Evolutionary conservation across 2,329 filamentous ascomycete genomes (phyloP).

Genomic region (Xylariales sp.): DNA sequence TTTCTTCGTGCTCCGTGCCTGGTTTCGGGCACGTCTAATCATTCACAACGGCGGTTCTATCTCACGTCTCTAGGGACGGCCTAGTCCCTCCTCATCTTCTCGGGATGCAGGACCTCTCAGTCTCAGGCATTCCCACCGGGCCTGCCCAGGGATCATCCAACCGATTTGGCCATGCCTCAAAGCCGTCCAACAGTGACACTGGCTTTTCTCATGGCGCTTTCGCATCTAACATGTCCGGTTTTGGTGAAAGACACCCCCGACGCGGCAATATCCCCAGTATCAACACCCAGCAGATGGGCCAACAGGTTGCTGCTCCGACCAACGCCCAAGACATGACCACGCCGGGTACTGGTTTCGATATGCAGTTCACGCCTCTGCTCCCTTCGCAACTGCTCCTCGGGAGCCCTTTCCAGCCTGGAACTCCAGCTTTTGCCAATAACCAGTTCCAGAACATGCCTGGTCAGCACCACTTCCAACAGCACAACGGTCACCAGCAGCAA

Average conservation of each 20-base stretch:
- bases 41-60: conserved; percentile 78
- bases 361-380: conserved; percentile 96
- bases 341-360: conserved; percentile 86
- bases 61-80: conserved; percentile 73
- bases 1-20: conserved; percentile 31
- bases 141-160: conserved; percentile 48
- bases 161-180: conserved; percentile 71
- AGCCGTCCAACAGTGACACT: conserved; percentile 77
- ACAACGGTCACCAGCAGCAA: conserved; percentile 33
- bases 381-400: conserved; percentile 92
- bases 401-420: conserved; percentile 94
- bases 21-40: conserved; percentile 50
- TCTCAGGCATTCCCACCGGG: conserved; percentile 54
- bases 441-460: conserved; percentile 83
- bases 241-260: conserved; percentile 81
- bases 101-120: conserved; percentile 85
- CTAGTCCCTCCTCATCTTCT: conserved; percentile 82
- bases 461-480: conserved; percentile 63
- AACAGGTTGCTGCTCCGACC: conserved; percentile 38
- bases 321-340: conserved; percentile 72
- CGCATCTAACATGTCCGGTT: conserved; percentile 78
- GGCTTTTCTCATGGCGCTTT: conserved; percentile 93
- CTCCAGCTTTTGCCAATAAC: conserved; percentile 82
- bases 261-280: conserved; percentile 85
- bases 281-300: conserved; percentile 71